Percentiles rank a stretch among this genome's conserved stretches.
Conservation (phyloP, 371 early-diverging fungal genomes). For the Haplosporangium sp. region DNA sequence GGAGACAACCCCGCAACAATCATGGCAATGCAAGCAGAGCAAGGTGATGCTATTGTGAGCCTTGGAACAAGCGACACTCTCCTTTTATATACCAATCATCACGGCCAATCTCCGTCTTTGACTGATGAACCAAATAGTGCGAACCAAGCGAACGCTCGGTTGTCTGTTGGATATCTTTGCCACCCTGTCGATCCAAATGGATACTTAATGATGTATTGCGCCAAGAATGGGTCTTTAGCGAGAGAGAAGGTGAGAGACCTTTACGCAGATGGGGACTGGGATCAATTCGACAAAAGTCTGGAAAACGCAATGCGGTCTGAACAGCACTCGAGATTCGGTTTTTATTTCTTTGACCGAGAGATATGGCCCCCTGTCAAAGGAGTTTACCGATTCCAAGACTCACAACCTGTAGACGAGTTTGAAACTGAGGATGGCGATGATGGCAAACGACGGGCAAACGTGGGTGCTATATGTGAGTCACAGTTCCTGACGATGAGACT, state of each 20-base stretch:
- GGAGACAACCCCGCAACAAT: constrained; percentile 89
- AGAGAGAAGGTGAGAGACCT: constrained; percentile 77
- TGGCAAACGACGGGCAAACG: constrained; percentile 56
- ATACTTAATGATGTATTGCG: constrained; percentile 83
- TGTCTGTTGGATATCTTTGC: constrained; percentile 73
- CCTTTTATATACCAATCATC: constrained; percentile 67
- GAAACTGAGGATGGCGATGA: constrained; percentile 13
- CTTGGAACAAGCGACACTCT: constrained; percentile 88
- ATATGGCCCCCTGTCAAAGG: constrained; percentile 83
- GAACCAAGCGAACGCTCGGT: constrained; percentile 16
- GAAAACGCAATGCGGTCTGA: constrained; percentile 17
- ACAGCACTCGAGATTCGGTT: constrained; percentile 60
- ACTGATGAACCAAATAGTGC: not conserved
- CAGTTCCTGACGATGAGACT: constrained; percentile 82
- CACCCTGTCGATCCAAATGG: constrained; percentile 75
- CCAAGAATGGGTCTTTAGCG: constrained; percentile 87
- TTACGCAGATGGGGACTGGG: constrained; percentile 69
- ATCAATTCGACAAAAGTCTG: constrained; percentile 63
- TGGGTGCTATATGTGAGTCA: constrained; percentile 79
- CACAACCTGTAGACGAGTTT: constrained; percentile 64
- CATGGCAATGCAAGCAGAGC: constrained; percentile 69
- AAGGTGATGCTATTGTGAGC: constrained; percentile 75
- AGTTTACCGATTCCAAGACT: constrained; percentile 72
- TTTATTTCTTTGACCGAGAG: constrained; percentile 80
- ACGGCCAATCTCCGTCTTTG: not conserved